phyloP scores from a whole-genome alignment of 805 yeast species.

The Isabelozyma rhagii region DNA sequence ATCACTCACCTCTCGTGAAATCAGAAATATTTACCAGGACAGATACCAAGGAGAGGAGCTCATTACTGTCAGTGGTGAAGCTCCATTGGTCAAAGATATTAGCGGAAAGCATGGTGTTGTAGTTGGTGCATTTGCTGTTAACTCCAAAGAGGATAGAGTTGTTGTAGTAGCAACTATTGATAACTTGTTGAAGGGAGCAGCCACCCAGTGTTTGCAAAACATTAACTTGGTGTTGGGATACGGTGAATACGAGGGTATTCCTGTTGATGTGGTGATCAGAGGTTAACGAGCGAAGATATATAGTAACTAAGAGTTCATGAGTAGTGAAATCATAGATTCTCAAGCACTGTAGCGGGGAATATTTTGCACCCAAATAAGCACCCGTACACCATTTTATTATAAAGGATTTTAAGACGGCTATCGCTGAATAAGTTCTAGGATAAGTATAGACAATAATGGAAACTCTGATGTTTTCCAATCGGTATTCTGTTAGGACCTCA shows the following conservation, averaged over 20 bases:
- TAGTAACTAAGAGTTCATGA: neutral
- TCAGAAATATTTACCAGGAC: conserved; percentile 82
- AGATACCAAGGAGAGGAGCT: conserved; percentile 84
- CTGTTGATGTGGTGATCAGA: conserved; percentile 58
- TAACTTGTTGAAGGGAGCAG: conserved; percentile 95
- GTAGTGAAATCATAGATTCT: neutral
- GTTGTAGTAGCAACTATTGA: conserved; percentile 95
- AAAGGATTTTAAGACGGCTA: no score
- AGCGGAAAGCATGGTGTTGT: conserved; percentile 93
- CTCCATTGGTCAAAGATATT: conserved; percentile 89
- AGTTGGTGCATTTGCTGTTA: conserved; percentile 94
- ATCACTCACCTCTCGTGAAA: conserved; percentile 72
- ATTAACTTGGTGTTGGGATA: conserved; percentile 86
- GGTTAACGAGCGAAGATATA: conserved; percentile 23
- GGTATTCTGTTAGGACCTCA: no score
- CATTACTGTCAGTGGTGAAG: conserved; percentile 82
- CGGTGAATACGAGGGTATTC: conserved; percentile 94
- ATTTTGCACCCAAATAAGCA: no score
- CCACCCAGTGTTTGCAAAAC: conserved; percentile 97
- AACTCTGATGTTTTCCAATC: no score
- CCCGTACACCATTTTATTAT: no score
- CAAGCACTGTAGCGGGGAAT: no score
- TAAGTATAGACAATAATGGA: no score
- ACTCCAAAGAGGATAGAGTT: conserved; percentile 81
- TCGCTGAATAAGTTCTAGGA: no score